Evolutionary conservation across 805 yeast genomes (phyloP).

Genomic region (Lipomyces orientalis): DNA sequence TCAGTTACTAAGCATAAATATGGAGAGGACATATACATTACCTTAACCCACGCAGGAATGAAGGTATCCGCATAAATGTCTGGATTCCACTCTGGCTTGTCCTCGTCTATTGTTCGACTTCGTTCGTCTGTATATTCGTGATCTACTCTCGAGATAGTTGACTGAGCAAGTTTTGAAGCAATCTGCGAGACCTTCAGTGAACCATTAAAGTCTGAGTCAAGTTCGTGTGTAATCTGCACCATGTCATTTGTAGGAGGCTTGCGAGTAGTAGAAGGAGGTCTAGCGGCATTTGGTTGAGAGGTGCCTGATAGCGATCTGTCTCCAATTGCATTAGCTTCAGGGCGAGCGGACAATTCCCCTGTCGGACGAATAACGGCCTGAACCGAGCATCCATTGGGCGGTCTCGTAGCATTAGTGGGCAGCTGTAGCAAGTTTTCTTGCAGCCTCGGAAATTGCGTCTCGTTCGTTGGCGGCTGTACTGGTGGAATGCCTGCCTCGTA

Average conservation of each 20-base stretch:
- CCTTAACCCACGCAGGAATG: slow-evolving; percentile 33
- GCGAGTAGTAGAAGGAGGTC: neutral
- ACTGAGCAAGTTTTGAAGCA: neutral
- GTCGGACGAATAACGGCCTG: neutral
- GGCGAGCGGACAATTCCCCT: neutral
- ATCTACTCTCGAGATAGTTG: neutral
- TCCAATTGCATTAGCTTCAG: neutral
- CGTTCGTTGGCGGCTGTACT: neutral
- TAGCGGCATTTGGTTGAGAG: neutral
- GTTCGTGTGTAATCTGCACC: neutral
- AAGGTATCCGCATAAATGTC: slow-evolving; percentile 29
- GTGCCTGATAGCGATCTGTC: neutral
- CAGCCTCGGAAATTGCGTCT: neutral
- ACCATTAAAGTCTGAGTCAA: neutral
- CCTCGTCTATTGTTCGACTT: neutral
- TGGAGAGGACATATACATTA: neutral
- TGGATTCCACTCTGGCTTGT: slow-evolving; percentile 22
- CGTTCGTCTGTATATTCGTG: neutral
- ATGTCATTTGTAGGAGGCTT: neutral
- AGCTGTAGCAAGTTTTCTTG: neutral
- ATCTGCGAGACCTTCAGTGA: neutral
- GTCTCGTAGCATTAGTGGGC: neutral
- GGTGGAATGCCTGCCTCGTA: neutral
- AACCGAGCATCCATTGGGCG: neutral
- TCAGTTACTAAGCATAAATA: neutral